Conservation (phyloP, 2,329 filamentous ascomycete species). For the Fusarium tanahbumbuense region DNA sequence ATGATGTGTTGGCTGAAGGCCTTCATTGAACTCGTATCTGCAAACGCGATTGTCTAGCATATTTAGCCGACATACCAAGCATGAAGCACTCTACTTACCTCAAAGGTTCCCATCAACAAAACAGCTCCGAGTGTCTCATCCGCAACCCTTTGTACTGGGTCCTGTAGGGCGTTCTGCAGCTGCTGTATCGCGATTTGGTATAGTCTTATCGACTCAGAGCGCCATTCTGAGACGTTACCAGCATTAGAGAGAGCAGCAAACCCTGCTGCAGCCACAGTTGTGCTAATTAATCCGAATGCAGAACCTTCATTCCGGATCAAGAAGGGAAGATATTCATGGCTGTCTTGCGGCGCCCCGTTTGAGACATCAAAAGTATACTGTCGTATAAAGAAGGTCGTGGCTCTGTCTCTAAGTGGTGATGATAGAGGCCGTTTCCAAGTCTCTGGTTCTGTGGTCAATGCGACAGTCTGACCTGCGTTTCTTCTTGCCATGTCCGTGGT, state of each 20-base stretch:
- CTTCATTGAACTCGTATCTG: conserved; percentile 30
- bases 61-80: neutral
- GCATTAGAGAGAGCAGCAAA: conserved; percentile 41
- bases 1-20: conserved; percentile 36
- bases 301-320: conserved; percentile 20
- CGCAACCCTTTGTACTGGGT: conserved; percentile 19
- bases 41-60: conserved; percentile 31
- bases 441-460: rapidly evolving
- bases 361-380: conserved; percentile 26
- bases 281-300: conserved; percentile 30
- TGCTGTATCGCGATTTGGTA: conserved; percentile 33
- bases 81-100: neutral
- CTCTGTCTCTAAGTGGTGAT: conserved; percentile 21
- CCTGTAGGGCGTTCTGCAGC: conserved; percentile 21
- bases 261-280: conserved; percentile 28
- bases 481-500: neutral
- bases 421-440: conserved; percentile 21
- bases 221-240: conserved; percentile 23
- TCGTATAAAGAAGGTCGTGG: conserved; percentile 35
- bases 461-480: rapidly evolving
- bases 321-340: conserved; percentile 35
- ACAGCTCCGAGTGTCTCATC: conserved; percentile 38
- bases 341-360: neutral
- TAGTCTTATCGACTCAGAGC: conserved; percentile 28
- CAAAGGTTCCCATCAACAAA: conserved; percentile 40